A percentile compares a stretch with the other conserved stretches of the same genome.
phyloP scores from a whole-genome alignment of 768 basidiomycete species.

The Macrolepiota dolichaula region DNA sequence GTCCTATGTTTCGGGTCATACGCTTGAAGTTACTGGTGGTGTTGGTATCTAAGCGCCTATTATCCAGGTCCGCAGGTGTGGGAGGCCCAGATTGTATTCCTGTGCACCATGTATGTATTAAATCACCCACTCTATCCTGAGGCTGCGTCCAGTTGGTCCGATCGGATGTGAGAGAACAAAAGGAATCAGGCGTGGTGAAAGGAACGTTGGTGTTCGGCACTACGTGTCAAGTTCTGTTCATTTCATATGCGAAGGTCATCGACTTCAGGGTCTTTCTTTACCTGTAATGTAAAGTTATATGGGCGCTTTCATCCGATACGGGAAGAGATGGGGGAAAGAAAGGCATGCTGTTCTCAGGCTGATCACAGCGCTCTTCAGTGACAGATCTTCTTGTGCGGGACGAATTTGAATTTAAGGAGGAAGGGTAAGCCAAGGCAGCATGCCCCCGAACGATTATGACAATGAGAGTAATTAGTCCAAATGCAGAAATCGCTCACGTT shows the following conservation, averaged over 20 bases:
- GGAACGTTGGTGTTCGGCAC: not conserved
- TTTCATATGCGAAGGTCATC: not conserved
- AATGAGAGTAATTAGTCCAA: not conserved
- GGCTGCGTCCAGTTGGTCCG: not conserved
- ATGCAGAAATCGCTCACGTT: not conserved
- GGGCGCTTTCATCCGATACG: not conserved
- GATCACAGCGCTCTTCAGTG: not conserved
- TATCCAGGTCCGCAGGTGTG: too few relatives aligned
- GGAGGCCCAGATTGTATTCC: not conserved
- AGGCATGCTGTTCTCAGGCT: not conserved
- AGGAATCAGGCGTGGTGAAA: not conserved
- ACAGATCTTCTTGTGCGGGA: not conserved
- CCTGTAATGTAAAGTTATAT: not conserved
- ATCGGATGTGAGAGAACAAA: not conserved
- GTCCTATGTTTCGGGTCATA: slow-evolving; percentile 79
- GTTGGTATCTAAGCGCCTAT: slow-evolving; percentile 52
- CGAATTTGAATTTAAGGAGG: not conserved
- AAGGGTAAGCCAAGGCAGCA: not conserved
- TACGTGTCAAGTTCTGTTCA: not conserved
- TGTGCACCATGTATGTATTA: not conserved
- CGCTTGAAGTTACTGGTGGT: slow-evolving; percentile 82
- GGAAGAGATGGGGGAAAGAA: too few relatives aligned
- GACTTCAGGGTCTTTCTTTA: not conserved
- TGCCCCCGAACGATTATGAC: not conserved
- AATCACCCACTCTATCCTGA: not conserved